Conservation (phyloP, 2,329 filamentous ascomycete species). For the Aspergillus fischeri region DNA sequence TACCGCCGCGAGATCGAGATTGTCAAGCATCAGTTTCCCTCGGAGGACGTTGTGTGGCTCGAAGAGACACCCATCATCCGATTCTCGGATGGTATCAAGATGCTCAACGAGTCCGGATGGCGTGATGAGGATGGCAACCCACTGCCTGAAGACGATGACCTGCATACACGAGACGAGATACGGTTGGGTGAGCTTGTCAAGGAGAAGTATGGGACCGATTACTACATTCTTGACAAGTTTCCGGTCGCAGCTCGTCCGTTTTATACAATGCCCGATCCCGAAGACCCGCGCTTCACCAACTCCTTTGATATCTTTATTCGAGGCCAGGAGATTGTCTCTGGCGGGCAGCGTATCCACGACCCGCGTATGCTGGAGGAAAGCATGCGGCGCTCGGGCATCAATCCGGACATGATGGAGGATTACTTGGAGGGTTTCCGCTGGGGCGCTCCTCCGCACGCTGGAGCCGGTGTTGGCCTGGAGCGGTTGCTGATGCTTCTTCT, state of each 20-base stretch:
- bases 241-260: conserved; percentile 79
- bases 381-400: conserved; percentile 71
- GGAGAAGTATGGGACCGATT: conserved; percentile 82
- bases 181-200: conserved; percentile 78
- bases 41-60: conserved; percentile 79
- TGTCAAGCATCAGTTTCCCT: conserved; percentile 79
- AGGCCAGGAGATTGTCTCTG: conserved; percentile 87
- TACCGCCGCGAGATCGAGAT: conserved; percentile 70
- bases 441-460: conserved; percentile 83
- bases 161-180: conserved; percentile 82
- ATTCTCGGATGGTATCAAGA: conserved; percentile 72
- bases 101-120: conserved; percentile 76
- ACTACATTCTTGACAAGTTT: conserved; percentile 94
- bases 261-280: conserved; percentile 80
- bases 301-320: conserved; percentile 94
- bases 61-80: conserved; percentile 78
- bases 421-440: conserved; percentile 86
- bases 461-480: conserved; percentile 85
- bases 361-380: conserved; percentile 68
- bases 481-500: conserved; percentile 82
- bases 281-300: conserved; percentile 71
- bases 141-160: conserved; percentile 69
- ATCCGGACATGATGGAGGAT: conserved; percentile 80
- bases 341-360: conserved; percentile 89
- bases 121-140: conserved; percentile 70